A percentile compares a stretch with the other conserved stretches of the same genome.
These are phyloP conservation scores for Collariella sp. DNA, from an alignment of 495 filamentous ascomycete species.

Conservation along the genomic window DNA sequence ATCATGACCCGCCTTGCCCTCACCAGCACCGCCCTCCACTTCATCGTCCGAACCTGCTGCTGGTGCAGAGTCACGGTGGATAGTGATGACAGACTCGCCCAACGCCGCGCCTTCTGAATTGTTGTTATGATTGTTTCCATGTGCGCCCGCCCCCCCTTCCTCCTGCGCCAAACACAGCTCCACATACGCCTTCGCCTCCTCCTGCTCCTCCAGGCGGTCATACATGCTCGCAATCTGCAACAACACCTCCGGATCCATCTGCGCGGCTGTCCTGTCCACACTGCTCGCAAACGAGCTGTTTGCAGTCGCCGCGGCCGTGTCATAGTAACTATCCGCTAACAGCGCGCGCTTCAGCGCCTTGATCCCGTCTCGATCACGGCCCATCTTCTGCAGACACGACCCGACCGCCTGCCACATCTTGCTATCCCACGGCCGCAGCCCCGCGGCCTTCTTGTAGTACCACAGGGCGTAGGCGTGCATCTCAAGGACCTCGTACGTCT, in stretches of 20 bases:
- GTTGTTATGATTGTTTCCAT: no score
- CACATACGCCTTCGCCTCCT: slow-evolving; percentile 86
- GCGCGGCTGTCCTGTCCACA: slow-evolving; percentile 27
- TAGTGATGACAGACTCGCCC: slow-evolving; percentile 41
- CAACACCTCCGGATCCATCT: slow-evolving; percentile 83
- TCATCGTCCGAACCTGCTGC: slow-evolving; percentile 40
- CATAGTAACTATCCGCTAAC: slow-evolving; percentile 72
- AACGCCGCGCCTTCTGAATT: slow-evolving; percentile 26
- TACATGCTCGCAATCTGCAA: slow-evolving; percentile 86
- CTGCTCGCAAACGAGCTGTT: slow-evolving; percentile 43
- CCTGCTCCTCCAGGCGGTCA: slow-evolving; percentile 63
- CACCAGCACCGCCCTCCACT: slow-evolving; percentile 30
- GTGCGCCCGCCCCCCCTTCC: slow-evolving; percentile 44
- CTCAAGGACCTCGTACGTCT: slow-evolving; percentile 95
- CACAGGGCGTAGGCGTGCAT: slow-evolving; percentile 95
- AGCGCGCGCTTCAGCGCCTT: slow-evolving; percentile 90
- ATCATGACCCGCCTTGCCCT: slow-evolving; percentile 31
- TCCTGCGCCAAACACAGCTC: slow-evolving; percentile 90
- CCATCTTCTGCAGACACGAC: slow-evolving; percentile 81
- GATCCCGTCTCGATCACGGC: slow-evolving; percentile 73
- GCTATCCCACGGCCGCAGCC: slow-evolving; percentile 80
- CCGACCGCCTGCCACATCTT: slow-evolving; percentile 99
- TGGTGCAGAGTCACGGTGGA: slow-evolving; percentile 41
- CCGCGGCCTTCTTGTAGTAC: slow-evolving; percentile 95
- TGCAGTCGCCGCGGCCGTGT: slow-evolving; percentile 39